These are phyloP conservation scores for Boechera divaricarpa DNA, from an alignment of 345 rosid species.

Conservation along the genomic window DNA sequence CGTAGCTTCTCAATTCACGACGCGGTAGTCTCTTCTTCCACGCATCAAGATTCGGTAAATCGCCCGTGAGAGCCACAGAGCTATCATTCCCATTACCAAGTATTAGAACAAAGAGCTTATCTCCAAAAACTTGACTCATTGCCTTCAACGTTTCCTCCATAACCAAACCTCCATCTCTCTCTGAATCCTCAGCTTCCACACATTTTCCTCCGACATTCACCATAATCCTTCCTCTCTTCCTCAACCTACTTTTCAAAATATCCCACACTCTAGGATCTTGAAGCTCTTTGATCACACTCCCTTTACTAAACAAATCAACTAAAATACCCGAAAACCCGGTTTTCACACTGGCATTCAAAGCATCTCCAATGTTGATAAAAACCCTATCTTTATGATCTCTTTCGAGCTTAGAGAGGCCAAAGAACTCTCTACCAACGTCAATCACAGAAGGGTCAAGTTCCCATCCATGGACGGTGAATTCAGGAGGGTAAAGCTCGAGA, in stretches of 20 bases:
- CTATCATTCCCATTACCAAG: slow-evolving; percentile 75
- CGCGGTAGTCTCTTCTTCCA: slow-evolving; percentile 63
- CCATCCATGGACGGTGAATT: slow-evolving; percentile 72
- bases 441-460: slow-evolving; percentile 89
- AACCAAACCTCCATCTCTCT: slow-evolving; percentile 66
- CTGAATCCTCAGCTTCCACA: slow-evolving; percentile 58
- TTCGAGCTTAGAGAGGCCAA: slow-evolving; percentile 72
- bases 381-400: slow-evolving; percentile 60
- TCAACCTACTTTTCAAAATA: slow-evolving; percentile 59
- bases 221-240: slow-evolving; percentile 68
- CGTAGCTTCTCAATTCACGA: slow-evolving; percentile 56
- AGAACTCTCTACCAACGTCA: slow-evolving; percentile 77
- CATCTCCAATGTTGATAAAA: slow-evolving; percentile 70
- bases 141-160: slow-evolving; percentile 78
- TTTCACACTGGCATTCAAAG: slow-evolving; percentile 57
- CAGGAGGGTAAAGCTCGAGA: slow-evolving; percentile 71
- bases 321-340: slow-evolving; percentile 65
- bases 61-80: slow-evolving; percentile 69
- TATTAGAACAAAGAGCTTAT: slow-evolving; percentile 55
- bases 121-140: slow-evolving; percentile 64
- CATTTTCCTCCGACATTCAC: slow-evolving; percentile 64
- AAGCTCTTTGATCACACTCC: slow-evolving; percentile 82
- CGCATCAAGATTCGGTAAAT: slow-evolving; percentile 61
- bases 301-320: slow-evolving; percentile 74
- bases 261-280: slow-evolving; percentile 78